Evolutionary conservation across 495 filamentous ascomycete species (phyloP).

Genomic region (Podospora fimiseda): DNA sequence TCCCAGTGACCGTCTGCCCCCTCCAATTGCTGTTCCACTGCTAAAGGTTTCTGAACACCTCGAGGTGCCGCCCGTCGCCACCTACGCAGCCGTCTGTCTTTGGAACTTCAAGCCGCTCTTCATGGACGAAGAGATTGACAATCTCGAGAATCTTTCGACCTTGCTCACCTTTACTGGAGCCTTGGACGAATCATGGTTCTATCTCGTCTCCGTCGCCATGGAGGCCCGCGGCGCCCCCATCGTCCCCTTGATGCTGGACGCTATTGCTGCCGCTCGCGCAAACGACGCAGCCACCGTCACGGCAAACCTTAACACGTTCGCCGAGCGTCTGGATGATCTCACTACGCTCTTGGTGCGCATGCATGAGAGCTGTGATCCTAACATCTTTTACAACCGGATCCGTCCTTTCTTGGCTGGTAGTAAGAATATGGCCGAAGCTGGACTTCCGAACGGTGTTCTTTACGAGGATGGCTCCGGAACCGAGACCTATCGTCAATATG

Average conservation of each 20-base stretch:
- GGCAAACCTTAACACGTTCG: constrained; percentile 65
- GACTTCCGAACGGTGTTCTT: constrained; percentile 76
- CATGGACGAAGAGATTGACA: constrained; percentile 67
- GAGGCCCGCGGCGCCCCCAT: constrained; percentile 89
- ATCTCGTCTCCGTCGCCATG: constrained; percentile 88
- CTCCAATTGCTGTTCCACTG: constrained; percentile 76
- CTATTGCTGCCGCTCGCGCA: constrained; percentile 71
- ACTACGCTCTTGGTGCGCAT: constrained; percentile 67
- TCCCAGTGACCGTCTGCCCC: constrained; percentile 76
- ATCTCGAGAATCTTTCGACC: constrained; percentile 76
- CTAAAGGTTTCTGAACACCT: constrained; percentile 71
- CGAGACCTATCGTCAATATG: constrained; percentile 73
- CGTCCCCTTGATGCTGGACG: constrained; percentile 78
- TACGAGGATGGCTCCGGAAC: constrained; percentile 75
- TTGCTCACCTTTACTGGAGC: constrained; percentile 91
- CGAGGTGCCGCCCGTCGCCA: constrained; percentile 88
- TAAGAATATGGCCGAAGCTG: constrained; percentile 94
- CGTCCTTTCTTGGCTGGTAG: constrained; percentile 90
- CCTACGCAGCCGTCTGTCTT: constrained; percentile 82
- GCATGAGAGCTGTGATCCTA: constrained; percentile 89
- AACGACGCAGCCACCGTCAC: constrained; percentile 66
- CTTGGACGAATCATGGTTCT: constrained; percentile 97
- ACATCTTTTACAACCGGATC: constrained; percentile 89
- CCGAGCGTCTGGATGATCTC: constrained; percentile 82
- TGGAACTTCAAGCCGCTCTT: constrained; percentile 97